Evolutionary conservation across 2,329 filamentous ascomycete species (phyloP), one percentile per base, ranked within the genome.

Genomic region (Dothistroma pini): DNA sequence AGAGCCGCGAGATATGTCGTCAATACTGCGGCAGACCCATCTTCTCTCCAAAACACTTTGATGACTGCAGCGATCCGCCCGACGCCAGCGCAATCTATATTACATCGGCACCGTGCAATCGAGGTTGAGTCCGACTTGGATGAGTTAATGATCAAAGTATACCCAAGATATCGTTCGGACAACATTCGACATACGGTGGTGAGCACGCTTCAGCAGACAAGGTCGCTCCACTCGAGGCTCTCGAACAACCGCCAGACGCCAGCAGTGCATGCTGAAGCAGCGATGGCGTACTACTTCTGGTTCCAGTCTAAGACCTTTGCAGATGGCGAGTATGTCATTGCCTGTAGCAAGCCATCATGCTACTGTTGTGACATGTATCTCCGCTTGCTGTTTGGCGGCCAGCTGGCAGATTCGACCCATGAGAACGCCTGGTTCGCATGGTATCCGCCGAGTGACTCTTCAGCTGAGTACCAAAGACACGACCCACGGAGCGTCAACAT

Each of bases 221-320:
- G 7, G 7, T 9, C n/a, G 8, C 41, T 50, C 22, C 47, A 29
- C 16, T 22, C 9, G 7, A 52, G 52, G 7, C 11, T 52, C 56
- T n/a, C 5, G 16, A 29, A 25, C 14, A 44, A 25, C 16, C 21
- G 4, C 19, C 32, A 44, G 14, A n/a, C n/a, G n/a, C n/a, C n/a
- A n/a, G n/a, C n/a, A n/a, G 50, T 59, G 8, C 57, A 59, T 19
- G 49, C 49, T 4, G 57, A 59, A 35, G 57, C 50, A 11, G 57
- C 38, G 9, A 25, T 59, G 9, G 57, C 35, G 5, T n/a, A 48
- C 10, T 25, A 48, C 22, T 53, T 53, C 35, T n/a, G n/a, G n/a
- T n/a, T n/a, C n/a, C n/a, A n/a, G n/a, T n/a, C n/a, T n/a, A n/a
- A n/a, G n/a, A n/a, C n/a, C n/a, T n/a, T n/a, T n/a, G n/a, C n/a